These are phyloP conservation scores for Trichosporon sp. DNA, from an alignment of 1,284 basidiomycete species.

Conservation along the genomic window DNA sequence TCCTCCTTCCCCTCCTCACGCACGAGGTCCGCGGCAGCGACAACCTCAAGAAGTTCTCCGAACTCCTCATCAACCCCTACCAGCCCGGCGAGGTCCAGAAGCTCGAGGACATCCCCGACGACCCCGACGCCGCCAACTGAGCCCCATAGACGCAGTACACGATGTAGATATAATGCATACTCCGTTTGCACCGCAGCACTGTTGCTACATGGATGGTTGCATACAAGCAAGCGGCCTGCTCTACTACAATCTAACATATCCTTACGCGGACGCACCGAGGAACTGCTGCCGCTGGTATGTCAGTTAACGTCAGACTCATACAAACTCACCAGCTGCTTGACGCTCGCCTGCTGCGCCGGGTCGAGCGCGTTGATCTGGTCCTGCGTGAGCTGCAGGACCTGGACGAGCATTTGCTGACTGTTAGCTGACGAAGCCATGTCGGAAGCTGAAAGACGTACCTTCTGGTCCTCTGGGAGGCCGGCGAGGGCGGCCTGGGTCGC, in stretches of 20 bases:
- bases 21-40: slow-evolving; percentile 95
- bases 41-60: slow-evolving; percentile 84
- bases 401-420: slow-evolving; percentile 69
- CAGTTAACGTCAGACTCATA: slow-evolving; percentile 1
- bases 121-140: neutral
- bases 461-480: slow-evolving; percentile 48
- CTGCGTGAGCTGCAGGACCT: slow-evolving; percentile 76
- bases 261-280: slow-evolving; percentile 25
- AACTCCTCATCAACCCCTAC: slow-evolving; percentile 36
- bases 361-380: slow-evolving; percentile 84
- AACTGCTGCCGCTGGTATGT: slow-evolving; percentile 41
- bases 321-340: slow-evolving; percentile 69
- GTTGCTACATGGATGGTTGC: neutral
- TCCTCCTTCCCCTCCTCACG: slow-evolving; percentile 86
- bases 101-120: slow-evolving; percentile 6
- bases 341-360: slow-evolving; percentile 74
- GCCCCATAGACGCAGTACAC: neutral
- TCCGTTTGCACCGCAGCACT: neutral
- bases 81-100: slow-evolving; percentile 13
- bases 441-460: slow-evolving; percentile 29
- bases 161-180: neutral
- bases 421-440: neutral
- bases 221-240: neutral
- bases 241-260: neutral
- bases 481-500: slow-evolving; percentile 41